Evolutionary conservation across 257 asterid genomes (phyloP).

Genomic region (Eucommia ulmoides): DNA sequence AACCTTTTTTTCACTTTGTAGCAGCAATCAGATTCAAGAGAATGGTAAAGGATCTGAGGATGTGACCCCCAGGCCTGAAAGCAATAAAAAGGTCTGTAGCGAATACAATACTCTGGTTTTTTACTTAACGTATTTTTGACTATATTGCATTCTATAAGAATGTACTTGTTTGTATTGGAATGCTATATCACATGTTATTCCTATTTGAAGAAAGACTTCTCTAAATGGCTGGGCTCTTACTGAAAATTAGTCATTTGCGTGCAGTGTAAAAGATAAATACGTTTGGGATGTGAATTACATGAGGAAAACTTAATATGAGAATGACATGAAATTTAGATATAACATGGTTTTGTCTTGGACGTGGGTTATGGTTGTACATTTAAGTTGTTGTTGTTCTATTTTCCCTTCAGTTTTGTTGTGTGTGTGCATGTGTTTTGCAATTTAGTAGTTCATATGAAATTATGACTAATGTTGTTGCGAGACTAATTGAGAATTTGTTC

Average conservation of each 20-base stretch:
- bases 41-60: conserved; percentile 22
- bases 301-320: not conserved
- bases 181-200: not conserved
- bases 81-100: conserved; percentile 39
- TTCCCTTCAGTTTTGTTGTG: not conserved
- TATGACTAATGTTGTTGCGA: too few relatives aligned
- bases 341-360: not conserved
- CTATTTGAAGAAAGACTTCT: not conserved
- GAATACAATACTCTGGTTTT: too few relatives aligned
- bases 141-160: too few relatives aligned
- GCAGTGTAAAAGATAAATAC: not conserved
- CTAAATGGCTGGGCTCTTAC: not conserved
- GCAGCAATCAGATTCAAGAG: conserved; percentile 39
- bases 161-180: too few relatives aligned
- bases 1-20: conserved; percentile 12
- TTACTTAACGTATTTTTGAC: too few relatives aligned
- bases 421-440: not conserved
- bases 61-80: conserved; percentile 19
- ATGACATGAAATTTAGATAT: not conserved
- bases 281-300: not conserved
- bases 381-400: too few relatives aligned
- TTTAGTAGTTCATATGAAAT: too few relatives aligned
- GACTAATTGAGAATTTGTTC: too few relatives aligned
- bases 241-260: not conserved
- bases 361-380: too few relatives aligned